These are phyloP conservation scores for Lotmaria passim DNA, from an alignment of 208 protist genomes.

Conservation along the genomic window DNA sequence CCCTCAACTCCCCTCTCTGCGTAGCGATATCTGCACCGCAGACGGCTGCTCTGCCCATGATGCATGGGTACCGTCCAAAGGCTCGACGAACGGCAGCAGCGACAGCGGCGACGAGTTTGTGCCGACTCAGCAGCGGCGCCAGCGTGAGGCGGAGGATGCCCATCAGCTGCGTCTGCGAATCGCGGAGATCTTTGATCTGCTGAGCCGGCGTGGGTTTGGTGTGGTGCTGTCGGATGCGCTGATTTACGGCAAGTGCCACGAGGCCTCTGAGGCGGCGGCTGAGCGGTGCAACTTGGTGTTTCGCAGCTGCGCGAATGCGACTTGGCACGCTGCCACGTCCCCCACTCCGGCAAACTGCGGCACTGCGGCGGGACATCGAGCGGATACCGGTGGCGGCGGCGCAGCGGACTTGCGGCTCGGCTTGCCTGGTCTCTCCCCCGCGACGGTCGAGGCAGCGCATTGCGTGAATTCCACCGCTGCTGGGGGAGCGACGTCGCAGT, in stretches of 20 bases:
- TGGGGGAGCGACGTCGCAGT: background rate
- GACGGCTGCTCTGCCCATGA: background rate
- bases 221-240: conserved; percentile 32
- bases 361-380: background rate
- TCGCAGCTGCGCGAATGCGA: conserved; percentile 11
- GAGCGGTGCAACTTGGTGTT: conserved; percentile 31
- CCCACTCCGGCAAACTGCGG: background rate
- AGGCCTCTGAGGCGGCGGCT: conserved; percentile 19
- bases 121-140: background rate
- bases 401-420: background rate
- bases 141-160: conserved; percentile 1
- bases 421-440: background rate
- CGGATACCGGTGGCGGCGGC: background rate
- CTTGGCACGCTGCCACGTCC: conserved; percentile 17
- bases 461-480: no score
- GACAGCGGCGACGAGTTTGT: conserved; percentile 9
- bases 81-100: conserved; percentile 2
- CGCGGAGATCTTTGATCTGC: conserved; percentile 28
- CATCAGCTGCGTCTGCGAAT: conserved; percentile 32
- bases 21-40: background rate
- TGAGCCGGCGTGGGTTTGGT: conserved; percentile 17
- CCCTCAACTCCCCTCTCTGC: conserved; percentile 16
- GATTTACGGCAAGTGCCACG: conserved; percentile 33
- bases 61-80: background rate
- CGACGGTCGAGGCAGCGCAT: background rate